phyloP scores from a whole-genome alignment of 1,284 basidiomycete genomes.

The Microbotryum violaceum region DNA sequence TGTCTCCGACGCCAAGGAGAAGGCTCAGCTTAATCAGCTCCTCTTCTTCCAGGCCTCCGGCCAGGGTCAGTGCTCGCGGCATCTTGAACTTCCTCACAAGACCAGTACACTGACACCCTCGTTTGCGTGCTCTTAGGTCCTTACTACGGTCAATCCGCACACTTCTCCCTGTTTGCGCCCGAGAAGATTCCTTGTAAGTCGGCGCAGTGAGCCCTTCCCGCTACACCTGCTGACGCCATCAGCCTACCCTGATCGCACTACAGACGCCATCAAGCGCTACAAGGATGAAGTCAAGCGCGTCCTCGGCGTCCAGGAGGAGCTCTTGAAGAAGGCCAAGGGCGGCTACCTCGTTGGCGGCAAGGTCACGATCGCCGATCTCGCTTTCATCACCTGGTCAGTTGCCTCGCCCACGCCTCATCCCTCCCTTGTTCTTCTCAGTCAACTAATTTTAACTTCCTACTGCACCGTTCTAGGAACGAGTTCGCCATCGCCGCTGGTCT shows the following conservation, averaged over 20 bases:
- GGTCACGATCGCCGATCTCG: slow-evolving; percentile 30
- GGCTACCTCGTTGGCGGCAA: slow-evolving; percentile 27
- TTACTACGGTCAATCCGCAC: slow-evolving; percentile 31
- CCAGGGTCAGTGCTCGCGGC: slow-evolving; percentile 28
- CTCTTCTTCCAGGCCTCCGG: slow-evolving; percentile 37
- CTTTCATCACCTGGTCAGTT: slow-evolving; percentile 22
- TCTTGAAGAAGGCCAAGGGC: slow-evolving; percentile 19
- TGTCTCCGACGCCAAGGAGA: slow-evolving; percentile 30
- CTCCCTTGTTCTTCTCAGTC: not conserved
- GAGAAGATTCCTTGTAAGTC: slow-evolving; percentile 13
- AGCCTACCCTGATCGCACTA: slow-evolving; percentile 33
- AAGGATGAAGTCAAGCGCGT: slow-evolving; percentile 40
- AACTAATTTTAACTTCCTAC: not conserved
- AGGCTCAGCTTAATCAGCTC: slow-evolving; percentile 32
- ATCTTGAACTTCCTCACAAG: not conserved
- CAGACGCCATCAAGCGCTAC: slow-evolving; percentile 38
- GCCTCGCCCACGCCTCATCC: not conserved
- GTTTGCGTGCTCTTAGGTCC: not conserved
- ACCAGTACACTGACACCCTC: not conserved
- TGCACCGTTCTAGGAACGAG: slow-evolving; percentile 7
- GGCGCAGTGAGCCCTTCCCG: not conserved
- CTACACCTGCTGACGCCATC: not conserved
- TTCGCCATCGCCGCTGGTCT: slow-evolving; percentile 12
- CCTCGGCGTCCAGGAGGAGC: slow-evolving; percentile 37
- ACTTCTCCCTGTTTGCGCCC: slow-evolving; percentile 34